A percentile compares a stretch with the other conserved stretches of the same genome.
phyloP scores from a whole-genome alignment of 345 rosid species.

The Salix suchowensis region DNA sequence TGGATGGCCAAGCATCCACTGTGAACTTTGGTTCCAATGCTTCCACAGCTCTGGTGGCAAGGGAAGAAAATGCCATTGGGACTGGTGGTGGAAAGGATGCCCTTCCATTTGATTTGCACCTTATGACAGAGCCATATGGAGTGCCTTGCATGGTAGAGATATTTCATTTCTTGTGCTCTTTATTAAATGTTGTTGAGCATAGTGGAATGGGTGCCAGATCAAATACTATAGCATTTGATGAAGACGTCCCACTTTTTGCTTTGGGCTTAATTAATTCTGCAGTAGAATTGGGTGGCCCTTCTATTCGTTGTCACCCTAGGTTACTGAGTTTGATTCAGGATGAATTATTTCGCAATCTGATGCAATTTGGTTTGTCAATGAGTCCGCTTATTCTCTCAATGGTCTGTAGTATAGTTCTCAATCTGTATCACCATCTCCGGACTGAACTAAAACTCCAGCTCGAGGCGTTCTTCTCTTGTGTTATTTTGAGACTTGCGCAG shows the following conservation, averaged over 20 bases:
- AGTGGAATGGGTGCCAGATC: slow-evolving; percentile 69
- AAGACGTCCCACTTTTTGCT: slow-evolving; percentile 95
- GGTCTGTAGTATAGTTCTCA: slow-evolving; percentile 92
- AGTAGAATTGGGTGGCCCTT: slow-evolving; percentile 80
- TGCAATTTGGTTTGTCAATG: slow-evolving; percentile 94
- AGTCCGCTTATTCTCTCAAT: slow-evolving; percentile 95
- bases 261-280: slow-evolving; percentile 94
- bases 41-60: slow-evolving; percentile 39
- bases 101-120: slow-evolving; percentile 65
- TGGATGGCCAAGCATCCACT: slow-evolving; percentile 56
- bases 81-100: slow-evolving; percentile 57
- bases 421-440: slow-evolving; percentile 80
- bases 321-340: slow-evolving; percentile 86
- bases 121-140: slow-evolving; percentile 90
- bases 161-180: slow-evolving; percentile 84
- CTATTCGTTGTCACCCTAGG: slow-evolving; percentile 75
- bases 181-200: slow-evolving; percentile 72
- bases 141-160: slow-evolving; percentile 97
- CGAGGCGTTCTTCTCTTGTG: slow-evolving; percentile 98
- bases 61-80: slow-evolving; percentile 58
- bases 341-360: slow-evolving; percentile 85
- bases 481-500: slow-evolving; percentile 94
- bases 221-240: slow-evolving; percentile 82
- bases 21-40: slow-evolving; percentile 50
- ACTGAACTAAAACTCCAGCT: slow-evolving; percentile 89